Evolutionary conservation across 306 rosid species (phyloP).

Genomic region (Psophocarpus tetragonolobus): DNA sequence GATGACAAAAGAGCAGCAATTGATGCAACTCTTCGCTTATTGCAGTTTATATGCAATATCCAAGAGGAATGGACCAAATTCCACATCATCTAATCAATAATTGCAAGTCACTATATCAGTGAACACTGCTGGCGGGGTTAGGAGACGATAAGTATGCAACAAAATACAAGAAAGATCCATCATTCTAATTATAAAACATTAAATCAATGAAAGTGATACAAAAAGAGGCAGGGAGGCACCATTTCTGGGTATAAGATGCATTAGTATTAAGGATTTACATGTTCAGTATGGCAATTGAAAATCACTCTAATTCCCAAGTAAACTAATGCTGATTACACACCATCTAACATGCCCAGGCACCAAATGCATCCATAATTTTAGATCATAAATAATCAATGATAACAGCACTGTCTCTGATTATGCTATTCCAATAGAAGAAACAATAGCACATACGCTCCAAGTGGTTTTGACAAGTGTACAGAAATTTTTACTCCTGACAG

Average conservation of each 20-base stretch:
- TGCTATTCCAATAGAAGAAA: background rate
- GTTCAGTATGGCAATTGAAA: background rate
- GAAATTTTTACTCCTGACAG: background rate
- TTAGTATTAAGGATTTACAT: slow-evolving; percentile 11
- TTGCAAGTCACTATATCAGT: slow-evolving; percentile 29
- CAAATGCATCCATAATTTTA: background rate
- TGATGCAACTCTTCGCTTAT: slow-evolving; percentile 91
- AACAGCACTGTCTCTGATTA: background rate
- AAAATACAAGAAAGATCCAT: slow-evolving; percentile 25
- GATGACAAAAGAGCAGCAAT: slow-evolving; percentile 95
- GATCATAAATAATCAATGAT: slow-evolving; percentile 21
- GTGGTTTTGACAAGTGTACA: background rate
- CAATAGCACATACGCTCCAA: background rate
- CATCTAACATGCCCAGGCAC: background rate
- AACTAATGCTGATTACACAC: background rate
- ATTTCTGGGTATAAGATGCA: background rate
- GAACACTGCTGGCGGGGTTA: slow-evolving; percentile 2
- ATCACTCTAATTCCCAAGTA: background rate
- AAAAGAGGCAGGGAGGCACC: background rate
- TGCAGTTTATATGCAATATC: slow-evolving; percentile 90
- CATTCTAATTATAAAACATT: slow-evolving; percentile 23
- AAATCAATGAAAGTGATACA: background rate
- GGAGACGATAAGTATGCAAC: background rate
- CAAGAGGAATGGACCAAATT: slow-evolving; percentile 88
- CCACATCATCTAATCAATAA: slow-evolving; percentile 77